Percentiles rank a stretch among this genome's conserved stretches.
Conservation (phyloP, 208 protist species). For the Leishmania mexicana region DNA sequence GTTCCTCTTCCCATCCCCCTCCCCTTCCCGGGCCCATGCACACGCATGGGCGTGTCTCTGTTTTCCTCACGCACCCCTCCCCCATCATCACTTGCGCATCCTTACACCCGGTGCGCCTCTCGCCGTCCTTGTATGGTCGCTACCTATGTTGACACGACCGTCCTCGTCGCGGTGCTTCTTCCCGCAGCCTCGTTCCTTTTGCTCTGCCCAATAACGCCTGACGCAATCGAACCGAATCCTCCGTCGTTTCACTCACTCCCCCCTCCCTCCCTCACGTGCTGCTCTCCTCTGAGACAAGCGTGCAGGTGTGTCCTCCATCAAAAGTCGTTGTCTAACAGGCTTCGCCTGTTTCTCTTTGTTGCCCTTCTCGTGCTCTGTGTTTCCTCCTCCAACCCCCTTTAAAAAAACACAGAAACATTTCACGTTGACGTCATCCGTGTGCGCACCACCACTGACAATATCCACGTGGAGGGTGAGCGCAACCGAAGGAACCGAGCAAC, state of each 20-base stretch:
- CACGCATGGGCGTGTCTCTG: neutral
- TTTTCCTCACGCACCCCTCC: neutral
- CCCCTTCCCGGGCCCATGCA: neutral
- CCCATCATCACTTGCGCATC: neutral
- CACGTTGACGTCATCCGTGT: too few species aligned
- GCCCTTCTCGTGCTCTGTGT: neutral
- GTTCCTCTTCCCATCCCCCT: neutral
- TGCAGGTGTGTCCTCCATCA: too few species aligned
- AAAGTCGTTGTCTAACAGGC: neutral
- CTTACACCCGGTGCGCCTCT: neutral
- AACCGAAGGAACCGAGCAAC: neutral
- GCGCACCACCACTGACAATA: neutral
- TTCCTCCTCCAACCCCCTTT: too few species aligned
- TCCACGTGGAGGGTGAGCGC: neutral
- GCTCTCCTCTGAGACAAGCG: neutral
- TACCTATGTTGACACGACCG: neutral
- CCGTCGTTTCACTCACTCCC: neutral
- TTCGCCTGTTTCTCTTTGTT: neutral
- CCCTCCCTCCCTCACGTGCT: neutral
- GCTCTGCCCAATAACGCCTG: neutral
- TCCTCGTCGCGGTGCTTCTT: neutral
- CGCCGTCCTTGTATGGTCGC: too few species aligned
- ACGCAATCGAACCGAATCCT: neutral
- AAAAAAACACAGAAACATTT: too few species aligned
- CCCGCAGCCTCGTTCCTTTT: neutral